Base-by-base conservation (phyloP, 495 filamentous ascomycete genomes). In the Entonaema liquescens region DNA sequence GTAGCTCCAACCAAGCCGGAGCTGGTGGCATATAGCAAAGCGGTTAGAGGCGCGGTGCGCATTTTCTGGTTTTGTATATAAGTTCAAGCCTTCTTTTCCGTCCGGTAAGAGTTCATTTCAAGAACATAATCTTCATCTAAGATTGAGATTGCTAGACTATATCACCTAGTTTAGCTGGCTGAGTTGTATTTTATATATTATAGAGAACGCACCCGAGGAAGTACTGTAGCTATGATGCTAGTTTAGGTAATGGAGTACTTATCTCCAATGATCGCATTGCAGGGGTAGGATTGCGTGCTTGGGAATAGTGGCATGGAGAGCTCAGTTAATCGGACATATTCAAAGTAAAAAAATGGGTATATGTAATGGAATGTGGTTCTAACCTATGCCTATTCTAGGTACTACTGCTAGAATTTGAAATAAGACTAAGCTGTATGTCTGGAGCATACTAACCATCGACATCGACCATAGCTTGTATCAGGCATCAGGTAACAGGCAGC, bases 231-330 rank as follows among this genome's bases (percentile, higher is more conserved):
- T 26, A 52, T 38, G 54, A 40, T 57, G 1, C 19, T 33, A 33
- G 17, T 50, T 60, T 53, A 59, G n/a, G 12, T 70, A 56, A 60
- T 64, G 28, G 36, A 25, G 26, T 38, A 42, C 66, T 17, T 12
- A 8, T 55, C 59, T 53, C 65, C 59, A 49, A 72, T 72, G 59
- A 56, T 19, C 59, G 23, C 62, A 64, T 63, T 28, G 25, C 70
- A 72, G 63, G 70, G 70, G 60, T 68, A 2, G 15, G 11, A 72
- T 72, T 59, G 59, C 70, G 70, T 72, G 70, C 70, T 72, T 47
- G 19, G 47, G 25, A 38, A 49, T 65, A 56, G 62, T 36, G 61
- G 25, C 55, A 57, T n/a, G n/a, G n/a, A n/a, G n/a, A n/a, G n/a
- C n/a, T n/a, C n/a, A n/a, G n/a, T n/a, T n/a, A n/a, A n/a, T n/a